These are phyloP conservation scores for Viridothelium virens DNA, from an alignment of 495 filamentous ascomycete species.

Conservation along the genomic window DNA sequence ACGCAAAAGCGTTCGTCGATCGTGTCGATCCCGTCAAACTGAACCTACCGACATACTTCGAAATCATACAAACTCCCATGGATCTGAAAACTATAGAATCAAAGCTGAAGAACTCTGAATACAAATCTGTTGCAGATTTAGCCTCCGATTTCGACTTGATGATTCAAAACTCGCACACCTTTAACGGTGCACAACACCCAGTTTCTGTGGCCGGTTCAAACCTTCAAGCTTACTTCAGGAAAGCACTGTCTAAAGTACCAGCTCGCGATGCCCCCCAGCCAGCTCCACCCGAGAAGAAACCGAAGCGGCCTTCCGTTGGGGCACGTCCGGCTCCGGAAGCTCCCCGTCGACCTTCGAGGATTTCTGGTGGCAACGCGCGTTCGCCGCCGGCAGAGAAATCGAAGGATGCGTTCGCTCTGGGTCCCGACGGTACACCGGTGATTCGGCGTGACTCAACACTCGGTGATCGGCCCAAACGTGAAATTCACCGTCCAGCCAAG, in stretches of 20 bases:
- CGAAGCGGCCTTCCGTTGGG: constrained; percentile 43
- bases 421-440: constrained; percentile 76
- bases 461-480: constrained; percentile 77
- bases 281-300: constrained; percentile 49
- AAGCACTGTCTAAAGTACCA: constrained; percentile 46
- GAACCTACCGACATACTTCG: constrained; percentile 63
- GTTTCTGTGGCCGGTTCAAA: constrained; percentile 56
- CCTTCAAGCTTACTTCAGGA: constrained; percentile 54
- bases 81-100: constrained; percentile 75
- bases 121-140: constrained; percentile 56
- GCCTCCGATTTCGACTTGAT: constrained; percentile 66
- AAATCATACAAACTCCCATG: constrained; percentile 67
- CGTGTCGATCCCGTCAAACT: constrained; percentile 64
- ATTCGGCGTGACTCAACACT: constrained; percentile 82
- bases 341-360: constrained; percentile 47
- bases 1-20: constrained; percentile 60
- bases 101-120: constrained; percentile 63
- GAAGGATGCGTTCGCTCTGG: constrained; percentile 62
- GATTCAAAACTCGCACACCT: constrained; percentile 62
- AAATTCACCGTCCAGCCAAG: constrained; percentile 85
- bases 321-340: constrained; percentile 25
- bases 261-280: constrained; percentile 46
- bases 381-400: constrained; percentile 23
- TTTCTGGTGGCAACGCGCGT: constrained; percentile 12
- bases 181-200: constrained; percentile 72